Evolutionary conservation across 495 filamentous ascomycete species (phyloP).

Genomic region (Astrocystis sublimbata): DNA sequence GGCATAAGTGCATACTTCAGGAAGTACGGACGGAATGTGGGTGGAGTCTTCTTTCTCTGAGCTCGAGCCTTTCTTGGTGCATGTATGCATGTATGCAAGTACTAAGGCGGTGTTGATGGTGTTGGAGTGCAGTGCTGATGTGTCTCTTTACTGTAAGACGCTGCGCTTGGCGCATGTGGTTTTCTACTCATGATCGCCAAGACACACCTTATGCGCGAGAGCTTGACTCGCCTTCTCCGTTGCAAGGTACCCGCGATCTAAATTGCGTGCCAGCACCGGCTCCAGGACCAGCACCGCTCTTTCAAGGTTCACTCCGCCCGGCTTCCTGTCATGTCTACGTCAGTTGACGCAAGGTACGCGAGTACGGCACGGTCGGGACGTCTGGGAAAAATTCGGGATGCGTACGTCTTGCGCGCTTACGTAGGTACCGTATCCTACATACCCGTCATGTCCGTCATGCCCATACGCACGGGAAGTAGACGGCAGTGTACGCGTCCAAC

Average conservation of each 20-base stretch:
- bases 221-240: neutral
- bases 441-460: too few relatives aligned
- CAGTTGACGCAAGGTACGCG: slow-evolving; percentile 14
- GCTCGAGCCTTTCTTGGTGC: too few relatives aligned
- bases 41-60: too few relatives aligned
- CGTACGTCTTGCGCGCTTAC: too few relatives aligned
- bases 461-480: neutral
- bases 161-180: neutral
- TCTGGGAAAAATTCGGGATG: neutral
- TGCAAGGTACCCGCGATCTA: neutral
- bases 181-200: neutral
- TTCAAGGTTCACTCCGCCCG: slow-evolving; percentile 12
- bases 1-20: too few relatives aligned
- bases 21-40: too few relatives aligned
- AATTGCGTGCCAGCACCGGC: slow-evolving; percentile 8
- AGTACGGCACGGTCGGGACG: neutral
- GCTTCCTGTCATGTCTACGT: slow-evolving; percentile 1
- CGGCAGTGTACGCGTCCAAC: neutral
- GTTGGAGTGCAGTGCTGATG: neutral
- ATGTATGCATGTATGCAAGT: too few relatives aligned
- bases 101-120: too few relatives aligned
- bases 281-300: too few relatives aligned
- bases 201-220: neutral
- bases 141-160: neutral
- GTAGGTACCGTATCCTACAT: too few relatives aligned